Conservation (phyloP, 2,329 filamentous ascomycete species). For the Fusarium penzigii region DNA sequence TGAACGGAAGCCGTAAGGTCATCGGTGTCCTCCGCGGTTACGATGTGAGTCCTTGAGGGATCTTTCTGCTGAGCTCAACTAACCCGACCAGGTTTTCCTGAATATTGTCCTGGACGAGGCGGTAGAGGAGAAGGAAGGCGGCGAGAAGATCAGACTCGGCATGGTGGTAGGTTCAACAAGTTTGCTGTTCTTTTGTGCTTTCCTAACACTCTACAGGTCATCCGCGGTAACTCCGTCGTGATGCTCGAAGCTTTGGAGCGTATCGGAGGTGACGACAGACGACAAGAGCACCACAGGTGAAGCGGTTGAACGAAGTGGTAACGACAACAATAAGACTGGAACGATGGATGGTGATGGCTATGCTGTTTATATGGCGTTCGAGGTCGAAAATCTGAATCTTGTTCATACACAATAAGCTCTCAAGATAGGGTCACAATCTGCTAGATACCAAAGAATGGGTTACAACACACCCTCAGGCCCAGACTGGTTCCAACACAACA, state of each 20-base stretch:
- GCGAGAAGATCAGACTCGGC: constrained; percentile 86
- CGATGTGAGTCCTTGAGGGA: constrained; percentile 65
- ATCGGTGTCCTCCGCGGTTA: constrained; percentile 93
- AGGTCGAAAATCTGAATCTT: constrained; percentile 32
- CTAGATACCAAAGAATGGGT: constrained; percentile 32
- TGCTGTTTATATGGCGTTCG: constrained; percentile 37
- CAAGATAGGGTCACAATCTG: constrained; percentile 25
- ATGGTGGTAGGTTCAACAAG: constrained; percentile 72
- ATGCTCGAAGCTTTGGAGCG: constrained; percentile 86
- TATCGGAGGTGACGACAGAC: constrained; percentile 62
- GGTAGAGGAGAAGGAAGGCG: constrained; percentile 88
- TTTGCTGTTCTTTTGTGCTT: not conserved
- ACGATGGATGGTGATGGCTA: constrained; percentile 15
- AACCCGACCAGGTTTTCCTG: constrained; percentile 75
- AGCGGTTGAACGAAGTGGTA: constrained; percentile 22
- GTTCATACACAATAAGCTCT: constrained; percentile 20
- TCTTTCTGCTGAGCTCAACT: not conserved
- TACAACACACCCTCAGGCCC: constrained; percentile 22
- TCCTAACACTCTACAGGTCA: constrained; percentile 59
- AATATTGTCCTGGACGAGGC: constrained; percentile 98
- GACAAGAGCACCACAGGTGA: constrained; percentile 28
- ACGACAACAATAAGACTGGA: constrained; percentile 10
- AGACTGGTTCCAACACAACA: constrained; percentile 10
- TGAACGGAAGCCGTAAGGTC: constrained; percentile 97
- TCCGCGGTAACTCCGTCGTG: constrained; percentile 96